Conservation (phyloP, 2,329 filamentous ascomycete species). For the Orbilia ellipsospora region DNA sequence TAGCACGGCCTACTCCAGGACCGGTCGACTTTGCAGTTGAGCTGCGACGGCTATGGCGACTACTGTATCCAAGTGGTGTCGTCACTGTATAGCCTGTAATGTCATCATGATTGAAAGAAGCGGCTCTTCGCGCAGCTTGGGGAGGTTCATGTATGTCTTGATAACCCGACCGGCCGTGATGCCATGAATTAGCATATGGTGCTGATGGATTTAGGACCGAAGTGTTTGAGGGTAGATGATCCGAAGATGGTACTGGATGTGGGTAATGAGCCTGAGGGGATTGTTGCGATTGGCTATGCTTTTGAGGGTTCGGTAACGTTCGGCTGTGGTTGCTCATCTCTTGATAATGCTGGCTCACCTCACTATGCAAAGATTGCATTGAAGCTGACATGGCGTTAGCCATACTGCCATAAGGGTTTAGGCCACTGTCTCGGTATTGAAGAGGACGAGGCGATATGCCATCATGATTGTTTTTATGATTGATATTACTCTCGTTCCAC, state of each 20-base stretch:
- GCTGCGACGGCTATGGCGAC: constrained; percentile 45
- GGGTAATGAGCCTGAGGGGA: constrained; percentile 16
- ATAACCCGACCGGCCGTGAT: constrained; percentile 37
- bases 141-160: constrained; percentile 39
- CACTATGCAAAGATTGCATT: constrained; percentile 50
- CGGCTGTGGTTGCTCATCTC: constrained; percentile 39
- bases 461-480: constrained; percentile 23
- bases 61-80: constrained; percentile 15
- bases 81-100: constrained; percentile 7
- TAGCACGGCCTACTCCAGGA: constrained; percentile 17
- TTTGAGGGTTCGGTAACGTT: constrained; percentile 12
- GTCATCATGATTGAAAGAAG: constrained; percentile 44
- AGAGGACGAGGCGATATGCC: constrained; percentile 43
- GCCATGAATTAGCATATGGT: constrained; percentile 46
- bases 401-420: constrained; percentile 30
- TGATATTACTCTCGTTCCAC: constrained; percentile 36
- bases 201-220: not conserved
- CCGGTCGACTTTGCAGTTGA: constrained; percentile 26
- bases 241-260: constrained; percentile 36
- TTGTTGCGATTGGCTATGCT: constrained; percentile 7
- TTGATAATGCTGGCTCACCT: constrained; percentile 46
- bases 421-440: constrained; percentile 39
- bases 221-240: constrained; percentile 18
- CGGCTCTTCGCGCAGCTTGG: constrained; percentile 27
- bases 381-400: constrained; percentile 31